Evolutionary conservation across 192 early-diverging fungal species (phyloP), one percentile per base, ranked within the genome.

Genomic region (Paraglomus occultum): DNA sequence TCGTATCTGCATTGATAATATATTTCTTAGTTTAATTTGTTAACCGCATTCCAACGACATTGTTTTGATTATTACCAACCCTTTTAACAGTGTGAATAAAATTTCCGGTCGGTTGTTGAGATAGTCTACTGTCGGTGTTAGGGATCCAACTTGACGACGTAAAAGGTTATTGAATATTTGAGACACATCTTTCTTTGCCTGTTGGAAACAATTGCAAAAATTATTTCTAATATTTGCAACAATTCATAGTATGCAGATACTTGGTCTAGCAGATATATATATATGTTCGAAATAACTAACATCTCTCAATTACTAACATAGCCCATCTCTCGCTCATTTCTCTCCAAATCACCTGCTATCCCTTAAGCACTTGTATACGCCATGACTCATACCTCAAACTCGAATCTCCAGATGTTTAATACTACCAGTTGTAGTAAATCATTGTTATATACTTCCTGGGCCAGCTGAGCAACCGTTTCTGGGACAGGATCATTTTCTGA

Each of bases 101-200:
- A 97, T 90, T 55, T 92, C 88, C 68, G 94, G 90, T 64, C 89
- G 83, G 18, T 83, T 90, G 75, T 86, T 86, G 66, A 99, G 87
- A 74, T 98, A 95, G 75, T 99, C 97, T 58, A 96, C 92, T 0
- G 96, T 99, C 11, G 97, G 97, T 73, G 91, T 94, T 64, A 96
- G 87, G 6, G 93, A 87, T 49, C 95, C 95, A 73, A 97, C 94
- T 76, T 95, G 92, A 71, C 97, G 84, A 70, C 96, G 85, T 53
- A 99, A 84, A 58, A 99, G 85, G 69, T 95, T 96, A 75, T 96
- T 96, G 80, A 98, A 98, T 69, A 99, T 97, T 74, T 94, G 91
- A 67, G 92, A 90, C 22, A 97, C 95, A 73, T 99, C 97, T 83
- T 99, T 99, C 76, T 93, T 91, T 61, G 93, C 93, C 90, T 91